Evolutionary conservation across 2,329 filamentous ascomycete genomes (phyloP), one percentile per base, ranked within the genome.

Genomic region (Cercospora berteroae): DNA sequence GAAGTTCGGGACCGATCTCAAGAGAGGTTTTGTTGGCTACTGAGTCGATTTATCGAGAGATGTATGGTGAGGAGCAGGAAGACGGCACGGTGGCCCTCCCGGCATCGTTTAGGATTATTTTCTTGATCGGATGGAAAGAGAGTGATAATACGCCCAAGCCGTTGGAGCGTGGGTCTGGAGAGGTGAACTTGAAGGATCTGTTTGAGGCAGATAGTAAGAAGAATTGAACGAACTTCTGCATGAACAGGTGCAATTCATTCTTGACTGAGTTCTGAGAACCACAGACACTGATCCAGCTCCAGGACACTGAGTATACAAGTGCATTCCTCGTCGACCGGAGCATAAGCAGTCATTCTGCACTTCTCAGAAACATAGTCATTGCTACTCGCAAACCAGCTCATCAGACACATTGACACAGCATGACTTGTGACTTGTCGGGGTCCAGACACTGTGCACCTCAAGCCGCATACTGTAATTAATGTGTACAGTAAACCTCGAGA

Each of bases 71-170:
- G 60, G 74, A 80, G 56, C 80, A 83, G 74, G 86, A 89, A 52
- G 90, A 92, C 74, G 90, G 87, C 20, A 86, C 82, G 2, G 68
- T 83, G 4, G 87, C 83, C 2, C 72, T 84, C 2, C 95, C 95
- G 0, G 95, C 95, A 1, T 99, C 95, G 0, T 99, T 97, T 77
- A 87, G 95, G 73, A 86, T 97, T 73, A 97, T 99, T 69, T 97
- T 95, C 79, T 97, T 98, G 94, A 99, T 99, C 80, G 95, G 95
- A 0, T 99, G 95, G 95, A 96, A 94, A 77, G 91, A 94, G 72
- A 90, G 91, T 1, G 85, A 86, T 31, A 87, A 89, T 63, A 94
- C 98, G 80, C 84, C 89, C 2, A 84, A 94, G 80, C 94, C 95
- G 5, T 81, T 98, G 66, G 81, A 89, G 71, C 87, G 95, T 72